Evolutionary conservation across 2,329 filamentous ascomycete genomes (phyloP).

Genomic region (Fusarium sambucinum): DNA sequence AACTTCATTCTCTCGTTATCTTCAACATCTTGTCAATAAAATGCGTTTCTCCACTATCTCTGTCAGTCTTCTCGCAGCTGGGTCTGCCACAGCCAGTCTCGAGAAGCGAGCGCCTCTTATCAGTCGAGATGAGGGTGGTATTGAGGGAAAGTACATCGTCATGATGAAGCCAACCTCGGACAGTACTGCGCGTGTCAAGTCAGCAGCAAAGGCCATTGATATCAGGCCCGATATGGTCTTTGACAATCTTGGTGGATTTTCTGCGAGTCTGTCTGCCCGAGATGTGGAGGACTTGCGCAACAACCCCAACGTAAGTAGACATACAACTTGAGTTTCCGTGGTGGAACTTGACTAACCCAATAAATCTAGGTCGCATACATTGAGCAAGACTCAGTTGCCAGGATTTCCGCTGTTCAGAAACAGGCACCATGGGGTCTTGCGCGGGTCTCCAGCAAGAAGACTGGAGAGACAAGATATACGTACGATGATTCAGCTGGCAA

Average conservation of each 20-base stretch:
- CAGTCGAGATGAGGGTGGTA: neutral
- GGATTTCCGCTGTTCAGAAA: neutral
- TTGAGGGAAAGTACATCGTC: constrained; percentile 17
- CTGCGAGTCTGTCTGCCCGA: neutral
- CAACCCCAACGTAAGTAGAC: neutral
- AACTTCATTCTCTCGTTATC: neutral
- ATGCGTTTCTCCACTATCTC: constrained; percentile 3
- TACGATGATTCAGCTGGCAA: neutral
- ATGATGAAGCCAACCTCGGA: constrained; percentile 8
- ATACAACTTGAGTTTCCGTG: fast-evolving
- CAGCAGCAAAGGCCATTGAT: neutral
- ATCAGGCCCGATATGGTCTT: constrained; percentile 14
- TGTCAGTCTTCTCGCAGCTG: constrained; percentile 3
- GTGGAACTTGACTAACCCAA: neutral
- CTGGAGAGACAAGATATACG: neutral
- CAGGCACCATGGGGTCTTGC: constrained; percentile 17
- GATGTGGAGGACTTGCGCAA: constrained; percentile 12
- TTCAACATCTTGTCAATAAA: neutral
- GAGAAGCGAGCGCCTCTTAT: constrained; percentile 13
- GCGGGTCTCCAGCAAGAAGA: constrained; percentile 6
- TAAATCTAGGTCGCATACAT: constrained; percentile 4
- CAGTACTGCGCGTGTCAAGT: neutral
- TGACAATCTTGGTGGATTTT: constrained; percentile 6
- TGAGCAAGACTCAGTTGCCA: constrained; percentile 18
- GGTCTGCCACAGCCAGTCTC: neutral